phyloP scores from a whole-genome alignment of 345 rosid genomes.

The Sonneratia caseolaris region DNA sequence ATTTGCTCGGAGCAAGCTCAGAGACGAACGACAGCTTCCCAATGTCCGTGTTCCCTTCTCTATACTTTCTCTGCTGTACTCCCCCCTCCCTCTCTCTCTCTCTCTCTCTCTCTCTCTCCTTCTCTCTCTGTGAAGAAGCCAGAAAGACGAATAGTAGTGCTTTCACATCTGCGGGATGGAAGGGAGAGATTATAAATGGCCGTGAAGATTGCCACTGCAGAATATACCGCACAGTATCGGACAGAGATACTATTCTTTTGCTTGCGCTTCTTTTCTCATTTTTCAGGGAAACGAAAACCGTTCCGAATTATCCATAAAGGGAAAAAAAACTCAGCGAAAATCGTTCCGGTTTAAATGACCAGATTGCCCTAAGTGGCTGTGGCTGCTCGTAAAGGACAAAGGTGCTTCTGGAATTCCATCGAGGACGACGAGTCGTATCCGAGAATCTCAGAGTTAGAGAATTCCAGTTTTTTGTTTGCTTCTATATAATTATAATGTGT shows the following conservation, averaged over 20 bases:
- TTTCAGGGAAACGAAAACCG: too few relatives aligned
- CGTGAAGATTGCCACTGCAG: conserved; percentile 9
- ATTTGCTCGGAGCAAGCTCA: conserved; percentile 19
- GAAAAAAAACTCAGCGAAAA: too few relatives aligned
- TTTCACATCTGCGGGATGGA: conserved; percentile 9
- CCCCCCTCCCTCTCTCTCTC: neutral
- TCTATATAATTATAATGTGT: too few relatives aligned
- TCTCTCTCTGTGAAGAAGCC: neutral
- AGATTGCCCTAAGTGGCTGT: too few relatives aligned
- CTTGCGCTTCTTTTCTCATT: neutral
- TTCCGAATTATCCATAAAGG: too few relatives aligned
- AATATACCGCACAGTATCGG: conserved; percentile 49
- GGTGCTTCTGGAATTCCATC: too few relatives aligned
- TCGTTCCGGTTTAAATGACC: too few relatives aligned
- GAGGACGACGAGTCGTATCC: too few relatives aligned
- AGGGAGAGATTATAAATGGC: conserved; percentile 8
- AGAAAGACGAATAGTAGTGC: conserved; percentile 6
- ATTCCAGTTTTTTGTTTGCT: too few relatives aligned
- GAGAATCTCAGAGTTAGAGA: too few relatives aligned
- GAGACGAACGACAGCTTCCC: neutral
- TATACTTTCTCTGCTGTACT: neutral
- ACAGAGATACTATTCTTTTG: conserved; percentile 6
- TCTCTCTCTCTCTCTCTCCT: neutral
- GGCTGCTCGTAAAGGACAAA: too few relatives aligned
- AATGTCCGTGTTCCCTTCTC: neutral